A percentile compares a stretch with the other conserved stretches of the same genome.
phyloP scores from a whole-genome alignment of 2,329 filamentous ascomycete genomes.

The Ophiognomonia clavigignenti-juglandacearum region DNA sequence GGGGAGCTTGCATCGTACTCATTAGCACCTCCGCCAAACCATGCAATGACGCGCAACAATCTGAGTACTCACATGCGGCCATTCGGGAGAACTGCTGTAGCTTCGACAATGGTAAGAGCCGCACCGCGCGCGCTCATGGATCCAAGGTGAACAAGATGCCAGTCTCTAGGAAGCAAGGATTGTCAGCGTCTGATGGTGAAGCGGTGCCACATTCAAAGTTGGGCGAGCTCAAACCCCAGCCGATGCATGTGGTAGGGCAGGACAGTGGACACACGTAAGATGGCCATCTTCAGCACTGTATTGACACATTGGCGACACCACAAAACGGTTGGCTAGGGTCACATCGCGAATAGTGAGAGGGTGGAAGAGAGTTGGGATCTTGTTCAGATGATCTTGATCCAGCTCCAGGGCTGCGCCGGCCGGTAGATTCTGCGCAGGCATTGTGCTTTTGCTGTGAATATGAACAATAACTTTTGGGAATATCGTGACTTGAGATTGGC shows the following conservation, averaged over 20 bases:
- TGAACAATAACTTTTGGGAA: no score
- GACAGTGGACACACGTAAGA: no score
- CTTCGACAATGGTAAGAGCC: slow-evolving; percentile 71
- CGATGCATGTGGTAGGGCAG: no score
- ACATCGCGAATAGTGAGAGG: slow-evolving; percentile 51
- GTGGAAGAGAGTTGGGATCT: slow-evolving; percentile 49
- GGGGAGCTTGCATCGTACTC: slow-evolving; percentile 46
- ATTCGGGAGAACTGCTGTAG: slow-evolving; percentile 68
- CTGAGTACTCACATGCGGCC: slow-evolving; percentile 56
- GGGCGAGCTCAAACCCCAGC: no score
- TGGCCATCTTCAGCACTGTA: slow-evolving; percentile 59
- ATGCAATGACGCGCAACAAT: background rate
- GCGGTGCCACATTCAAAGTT: no score
- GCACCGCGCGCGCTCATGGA: slow-evolving; percentile 73
- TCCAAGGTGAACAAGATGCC: slow-evolving; percentile 68
- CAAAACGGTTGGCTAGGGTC: slow-evolving; percentile 52
- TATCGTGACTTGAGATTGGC: no score
- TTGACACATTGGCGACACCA: slow-evolving; percentile 58
- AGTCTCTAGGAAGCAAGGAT: slow-evolving; percentile 45
- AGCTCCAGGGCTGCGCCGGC: slow-evolving; percentile 39
- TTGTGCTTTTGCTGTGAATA: no score
- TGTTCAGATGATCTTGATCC: slow-evolving; percentile 22
- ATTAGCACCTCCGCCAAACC: background rate
- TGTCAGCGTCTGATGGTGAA: no score
- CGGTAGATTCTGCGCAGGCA: slow-evolving; percentile 47